Percentiles rank a stretch among this genome's conserved stretches.
Evolutionary conservation across 306 rosid genomes (phyloP).

Genomic region (Psophocarpus tetragonolobus): DNA sequence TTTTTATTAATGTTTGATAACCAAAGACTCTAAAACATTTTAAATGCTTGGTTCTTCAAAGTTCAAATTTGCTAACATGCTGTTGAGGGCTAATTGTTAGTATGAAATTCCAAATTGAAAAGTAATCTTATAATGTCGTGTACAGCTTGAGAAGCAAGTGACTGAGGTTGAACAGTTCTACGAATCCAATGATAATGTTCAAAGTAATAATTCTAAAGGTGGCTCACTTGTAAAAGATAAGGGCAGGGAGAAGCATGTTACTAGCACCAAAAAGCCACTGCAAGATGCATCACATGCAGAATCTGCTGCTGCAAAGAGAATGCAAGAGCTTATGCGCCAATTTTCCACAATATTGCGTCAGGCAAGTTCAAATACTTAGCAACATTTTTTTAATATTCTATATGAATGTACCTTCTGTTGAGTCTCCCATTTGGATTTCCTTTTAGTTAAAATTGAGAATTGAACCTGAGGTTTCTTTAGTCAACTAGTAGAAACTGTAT

Average conservation of each 20-base stretch:
- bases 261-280: conserved; percentile 53
- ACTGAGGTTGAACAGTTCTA: conserved; percentile 63
- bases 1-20: background rate
- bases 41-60: background rate
- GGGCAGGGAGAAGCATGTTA: conserved; percentile 52
- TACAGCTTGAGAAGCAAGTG: conserved; percentile 75
- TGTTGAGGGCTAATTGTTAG: background rate
- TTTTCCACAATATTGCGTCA: conserved; percentile 66
- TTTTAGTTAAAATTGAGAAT: background rate
- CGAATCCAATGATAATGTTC: conserved; percentile 34
- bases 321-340: conserved; percentile 74
- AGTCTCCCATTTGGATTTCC: conserved; percentile 4
- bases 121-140: conserved; percentile 11
- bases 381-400: background rate
- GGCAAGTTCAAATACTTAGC: conserved; percentile 43
- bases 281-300: conserved; percentile 54
- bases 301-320: conserved; percentile 63
- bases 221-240: conserved; percentile 54
- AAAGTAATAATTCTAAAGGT: conserved; percentile 51
- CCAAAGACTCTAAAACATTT: background rate
- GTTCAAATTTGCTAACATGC: background rate
- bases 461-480: background rate
- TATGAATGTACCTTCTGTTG: background rate
- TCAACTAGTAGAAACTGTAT: background rate
- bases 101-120: conserved; percentile 24